Evolutionary conservation across 1,284 basidiomycete species (phyloP).

Genomic region (Fomitopsis pinicola): DNA sequence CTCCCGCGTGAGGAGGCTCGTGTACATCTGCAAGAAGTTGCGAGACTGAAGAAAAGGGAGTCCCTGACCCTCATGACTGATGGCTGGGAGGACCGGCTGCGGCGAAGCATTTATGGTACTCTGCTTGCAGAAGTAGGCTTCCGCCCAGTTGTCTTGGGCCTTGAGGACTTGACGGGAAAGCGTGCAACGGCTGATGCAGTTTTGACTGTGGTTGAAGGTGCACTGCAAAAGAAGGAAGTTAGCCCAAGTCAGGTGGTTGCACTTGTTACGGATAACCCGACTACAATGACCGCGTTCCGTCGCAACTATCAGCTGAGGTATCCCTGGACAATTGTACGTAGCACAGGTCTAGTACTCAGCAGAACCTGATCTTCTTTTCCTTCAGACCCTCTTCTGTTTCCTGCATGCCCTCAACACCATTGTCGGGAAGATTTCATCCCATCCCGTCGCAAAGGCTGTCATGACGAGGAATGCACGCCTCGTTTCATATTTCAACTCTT

Average conservation of each 20-base stretch:
- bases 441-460: conserved; percentile 19
- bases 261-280: conserved; percentile 15
- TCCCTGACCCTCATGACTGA: conserved; percentile 23
- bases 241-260: conserved; percentile 7
- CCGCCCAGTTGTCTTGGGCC: conserved; percentile 17
- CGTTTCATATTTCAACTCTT: conserved; percentile 28
- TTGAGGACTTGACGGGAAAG: conserved; percentile 22
- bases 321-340: conserved; percentile 22
- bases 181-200: conserved; percentile 20
- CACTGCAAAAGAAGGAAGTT: conserved; percentile 12
- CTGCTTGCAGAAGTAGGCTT: conserved; percentile 16
- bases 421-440: conserved; percentile 24
- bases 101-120: conserved; percentile 22
- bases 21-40: conserved; percentile 16
- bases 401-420: conserved; percentile 21
- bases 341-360: too few relatives aligned
- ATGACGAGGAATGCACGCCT: conserved; percentile 17
- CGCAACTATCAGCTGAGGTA: conserved; percentile 5
- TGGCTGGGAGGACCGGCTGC: conserved; percentile 25
- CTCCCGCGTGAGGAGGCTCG: conserved; percentile 16
- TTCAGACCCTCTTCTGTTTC: conserved; percentile 12
- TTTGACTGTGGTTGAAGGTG: conserved; percentile 13
- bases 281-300: conserved; percentile 12
- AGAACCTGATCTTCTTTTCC: background rate
- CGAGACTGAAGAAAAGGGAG: conserved; percentile 9